Conservation (phyloP, 495 filamentous ascomycete genomes). For the Hypoxylon lienhwacheense region DNA sequence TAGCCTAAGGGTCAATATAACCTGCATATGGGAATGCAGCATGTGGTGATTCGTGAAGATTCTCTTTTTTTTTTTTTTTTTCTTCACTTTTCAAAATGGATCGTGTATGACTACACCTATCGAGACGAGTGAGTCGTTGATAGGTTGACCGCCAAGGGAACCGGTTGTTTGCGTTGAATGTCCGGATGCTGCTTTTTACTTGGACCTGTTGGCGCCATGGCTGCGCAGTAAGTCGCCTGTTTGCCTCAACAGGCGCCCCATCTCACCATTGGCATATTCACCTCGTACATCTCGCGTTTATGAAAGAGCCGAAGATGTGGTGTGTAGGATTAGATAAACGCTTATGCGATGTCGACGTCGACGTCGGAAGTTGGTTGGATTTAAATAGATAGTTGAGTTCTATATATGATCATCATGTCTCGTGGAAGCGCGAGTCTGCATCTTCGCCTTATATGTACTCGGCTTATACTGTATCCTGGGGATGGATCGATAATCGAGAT, state of each 20-base stretch:
- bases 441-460: too few species aligned
- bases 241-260: conserved; percentile 24
- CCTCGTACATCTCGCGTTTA: conserved; percentile 13
- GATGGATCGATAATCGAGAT: too few species aligned
- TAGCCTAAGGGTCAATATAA: background rate
- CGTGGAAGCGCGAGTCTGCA: too few species aligned
- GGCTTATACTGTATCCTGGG: too few species aligned
- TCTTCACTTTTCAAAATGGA: too few species aligned
- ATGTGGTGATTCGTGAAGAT: background rate
- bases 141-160: conserved; percentile 7
- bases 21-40: background rate
- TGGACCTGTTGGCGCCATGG: conserved; percentile 26
- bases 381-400: too few species aligned
- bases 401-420: too few species aligned
- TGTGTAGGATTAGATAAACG: too few species aligned
- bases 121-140: background rate
- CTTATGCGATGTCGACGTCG: too few species aligned
- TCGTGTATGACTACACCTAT: conserved; percentile 1
- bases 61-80: background rate
- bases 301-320: too few species aligned
- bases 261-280: conserved; percentile 9
- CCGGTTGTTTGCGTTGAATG: conserved; percentile 6
- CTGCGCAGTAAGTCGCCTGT: conserved; percentile 9
- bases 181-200: conserved; percentile 17
- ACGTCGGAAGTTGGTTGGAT: too few species aligned